These are phyloP conservation scores for Cutaneotrichosporon cyanovorans DNA, from an alignment of 1,284 basidiomycete genomes.

Conservation along the genomic window DNA sequence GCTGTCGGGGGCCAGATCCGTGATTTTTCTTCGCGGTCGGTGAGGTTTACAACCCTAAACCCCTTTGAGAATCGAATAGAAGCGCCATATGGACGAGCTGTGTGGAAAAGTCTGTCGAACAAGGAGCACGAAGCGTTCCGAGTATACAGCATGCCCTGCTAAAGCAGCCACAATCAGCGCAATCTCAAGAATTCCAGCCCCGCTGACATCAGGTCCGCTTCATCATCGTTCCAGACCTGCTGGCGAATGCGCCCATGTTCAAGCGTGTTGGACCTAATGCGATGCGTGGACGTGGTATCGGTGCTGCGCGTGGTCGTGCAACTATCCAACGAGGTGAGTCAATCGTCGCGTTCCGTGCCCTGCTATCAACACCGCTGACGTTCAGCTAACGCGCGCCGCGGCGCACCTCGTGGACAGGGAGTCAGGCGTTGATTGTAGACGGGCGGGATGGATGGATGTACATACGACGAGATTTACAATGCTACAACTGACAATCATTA, in stretches of 20 bases:
- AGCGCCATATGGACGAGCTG: no score
- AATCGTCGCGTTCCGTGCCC: no score
- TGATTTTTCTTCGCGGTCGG: no score
- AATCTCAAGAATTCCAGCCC: no score
- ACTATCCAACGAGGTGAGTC: constrained; percentile 45
- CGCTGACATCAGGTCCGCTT: constrained; percentile 58
- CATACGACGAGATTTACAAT: background rate
- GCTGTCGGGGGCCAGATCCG: no score
- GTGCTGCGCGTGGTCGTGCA: constrained; percentile 55
- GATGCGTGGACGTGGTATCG: constrained; percentile 98
- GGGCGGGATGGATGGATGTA: background rate
- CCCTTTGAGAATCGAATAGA: no score
- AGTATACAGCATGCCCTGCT: no score
- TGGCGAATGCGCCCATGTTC: constrained; percentile 99
- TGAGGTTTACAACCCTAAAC: no score
- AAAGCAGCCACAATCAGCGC: no score
- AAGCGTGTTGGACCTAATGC: constrained; percentile 97
- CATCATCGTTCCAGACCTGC: constrained; percentile 99
- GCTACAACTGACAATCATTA: no score
- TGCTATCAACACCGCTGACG: constrained; percentile 8
- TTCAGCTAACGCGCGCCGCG: constrained; percentile 43
- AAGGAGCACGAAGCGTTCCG: no score
- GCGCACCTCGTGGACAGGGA: constrained; percentile 43
- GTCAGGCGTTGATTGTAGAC: constrained; percentile 38
- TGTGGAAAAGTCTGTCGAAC: background rate